A percentile compares a stretch with the other conserved stretches of the same genome.
Evolutionary conservation across 1,284 basidiomycete genomes (phyloP).

Genomic region (Heterobasidion occidentale): DNA sequence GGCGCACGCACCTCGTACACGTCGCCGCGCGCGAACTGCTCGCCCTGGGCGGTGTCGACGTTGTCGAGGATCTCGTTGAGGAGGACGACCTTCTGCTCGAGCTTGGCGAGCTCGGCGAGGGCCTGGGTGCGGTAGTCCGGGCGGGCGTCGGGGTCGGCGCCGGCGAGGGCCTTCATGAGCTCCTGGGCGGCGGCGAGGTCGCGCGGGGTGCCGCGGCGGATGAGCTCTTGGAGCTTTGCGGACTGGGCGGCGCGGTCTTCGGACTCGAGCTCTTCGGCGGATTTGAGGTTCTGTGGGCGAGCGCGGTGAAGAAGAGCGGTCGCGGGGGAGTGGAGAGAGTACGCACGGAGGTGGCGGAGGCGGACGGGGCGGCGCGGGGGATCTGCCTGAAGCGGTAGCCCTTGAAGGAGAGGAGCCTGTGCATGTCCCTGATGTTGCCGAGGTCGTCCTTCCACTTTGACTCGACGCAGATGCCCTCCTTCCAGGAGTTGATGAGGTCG

Average conservation of each 20-base stretch:
- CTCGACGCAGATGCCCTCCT: slow-evolving; percentile 85
- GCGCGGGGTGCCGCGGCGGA: slow-evolving; percentile 90
- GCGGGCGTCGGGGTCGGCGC: slow-evolving; percentile 91
- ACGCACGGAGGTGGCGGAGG: slow-evolving; percentile 40
- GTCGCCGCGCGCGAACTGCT: slow-evolving; percentile 81
- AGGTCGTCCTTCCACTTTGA: slow-evolving; percentile 96
- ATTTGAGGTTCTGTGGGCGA: slow-evolving; percentile 70
- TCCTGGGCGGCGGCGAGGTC: slow-evolving; percentile 96
- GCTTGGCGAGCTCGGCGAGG: slow-evolving; percentile 84
- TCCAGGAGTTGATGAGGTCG: slow-evolving; percentile 93
- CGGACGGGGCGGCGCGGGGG: slow-evolving; percentile 32
- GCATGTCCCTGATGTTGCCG: slow-evolving; percentile 98
- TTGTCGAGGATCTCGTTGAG: slow-evolving; percentile 98
- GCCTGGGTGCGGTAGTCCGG: slow-evolving; percentile 92
- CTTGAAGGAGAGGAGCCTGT: slow-evolving; percentile 90
- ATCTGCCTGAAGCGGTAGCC: slow-evolving; percentile 86
- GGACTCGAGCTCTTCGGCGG: slow-evolving; percentile 92
- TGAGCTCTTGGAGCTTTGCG: slow-evolving; percentile 97
- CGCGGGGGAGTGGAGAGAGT: slow-evolving; percentile 3
- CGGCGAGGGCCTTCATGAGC: slow-evolving; percentile 93
- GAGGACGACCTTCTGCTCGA: slow-evolving; percentile 90
- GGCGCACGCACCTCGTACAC: slow-evolving; percentile 74
- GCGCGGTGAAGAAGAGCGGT: neutral
- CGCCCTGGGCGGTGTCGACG: slow-evolving; percentile 61
- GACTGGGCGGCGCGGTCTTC: slow-evolving; percentile 94